These are phyloP conservation scores for Tricholoma terreum DNA, from an alignment of 768 basidiomycete genomes.

Conservation along the genomic window DNA sequence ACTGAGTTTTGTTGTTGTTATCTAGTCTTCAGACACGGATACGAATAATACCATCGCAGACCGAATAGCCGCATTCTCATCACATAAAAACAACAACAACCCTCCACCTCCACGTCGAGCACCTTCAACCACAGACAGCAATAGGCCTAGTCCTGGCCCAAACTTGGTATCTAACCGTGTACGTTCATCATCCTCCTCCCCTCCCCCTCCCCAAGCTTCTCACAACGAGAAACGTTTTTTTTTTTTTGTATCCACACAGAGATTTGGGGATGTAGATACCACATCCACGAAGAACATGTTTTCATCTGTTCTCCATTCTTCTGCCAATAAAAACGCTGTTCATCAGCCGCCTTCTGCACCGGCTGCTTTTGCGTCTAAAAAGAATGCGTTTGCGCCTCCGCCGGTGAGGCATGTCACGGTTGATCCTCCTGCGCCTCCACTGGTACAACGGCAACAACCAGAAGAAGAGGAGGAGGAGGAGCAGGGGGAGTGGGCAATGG, in stretches of 20 bases:
- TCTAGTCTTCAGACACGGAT: constrained; percentile 39
- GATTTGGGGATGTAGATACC: constrained; percentile 59
- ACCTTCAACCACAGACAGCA: constrained; percentile 21
- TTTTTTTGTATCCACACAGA: constrained; percentile 36
- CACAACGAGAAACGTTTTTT: neutral
- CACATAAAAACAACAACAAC: constrained; percentile 18
- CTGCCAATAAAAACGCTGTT: constrained; percentile 36
- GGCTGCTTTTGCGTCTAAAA: constrained; percentile 39
- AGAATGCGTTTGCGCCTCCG: constrained; percentile 29
- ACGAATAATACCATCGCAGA: constrained; percentile 39
- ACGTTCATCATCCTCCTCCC: constrained; percentile 4
- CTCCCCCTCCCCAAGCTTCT: neutral
- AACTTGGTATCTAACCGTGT: constrained; percentile 26
- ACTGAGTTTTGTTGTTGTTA: neutral
- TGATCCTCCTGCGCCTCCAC: constrained; percentile 25
- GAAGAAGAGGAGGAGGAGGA: constrained; percentile 33
- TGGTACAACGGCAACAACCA: constrained; percentile 28
- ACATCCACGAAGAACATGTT: constrained; percentile 47
- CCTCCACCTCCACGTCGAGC: constrained; percentile 6
- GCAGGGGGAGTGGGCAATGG: constrained; percentile 75
- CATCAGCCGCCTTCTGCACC: constrained; percentile 28
- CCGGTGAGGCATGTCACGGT: constrained; percentile 16
- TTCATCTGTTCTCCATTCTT: constrained; percentile 43
- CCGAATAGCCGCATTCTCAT: constrained; percentile 55
- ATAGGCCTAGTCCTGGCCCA: constrained; percentile 26